Conservation (phyloP, 2,329 filamentous ascomycete genomes). For the Hypoxylon sp. region DNA sequence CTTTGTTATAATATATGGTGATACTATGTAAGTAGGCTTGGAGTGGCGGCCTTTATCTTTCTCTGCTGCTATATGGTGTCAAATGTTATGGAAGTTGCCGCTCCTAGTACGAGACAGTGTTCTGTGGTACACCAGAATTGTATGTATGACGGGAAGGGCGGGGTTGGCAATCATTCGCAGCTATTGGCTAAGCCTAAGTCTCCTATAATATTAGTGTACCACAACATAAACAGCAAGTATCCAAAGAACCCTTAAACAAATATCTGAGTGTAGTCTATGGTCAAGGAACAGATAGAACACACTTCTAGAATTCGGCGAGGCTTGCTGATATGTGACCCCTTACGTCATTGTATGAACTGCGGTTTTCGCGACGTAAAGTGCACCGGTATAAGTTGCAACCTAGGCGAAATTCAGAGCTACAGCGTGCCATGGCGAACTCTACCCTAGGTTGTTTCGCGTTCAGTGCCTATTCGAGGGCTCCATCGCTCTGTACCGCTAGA, state of each 20-base stretch:
- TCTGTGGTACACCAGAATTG: constrained; percentile 9
- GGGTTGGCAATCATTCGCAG: constrained; percentile 18
- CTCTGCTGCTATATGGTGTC: constrained; percentile 13
- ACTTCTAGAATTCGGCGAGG: neutral
- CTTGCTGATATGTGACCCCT: constrained; percentile 2
- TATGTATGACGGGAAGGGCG: constrained; percentile 15
- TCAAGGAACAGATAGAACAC: neutral
- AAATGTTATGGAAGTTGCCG: constrained; percentile 9
- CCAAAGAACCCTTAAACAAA: neutral
- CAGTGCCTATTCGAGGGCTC: neutral
- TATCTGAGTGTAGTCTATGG: neutral
- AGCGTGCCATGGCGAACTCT: constrained; percentile 2
- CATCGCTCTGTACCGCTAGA: neutral
- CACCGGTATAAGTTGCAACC: constrained; percentile 10
- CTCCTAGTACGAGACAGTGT: neutral
- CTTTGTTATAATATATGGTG: constrained; percentile 19
- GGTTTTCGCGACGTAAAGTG: constrained; percentile 1
- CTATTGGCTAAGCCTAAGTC: constrained; percentile 12
- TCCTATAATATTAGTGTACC: constrained; percentile 5
- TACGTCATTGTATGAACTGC: constrained; percentile 18
- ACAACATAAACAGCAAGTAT: constrained; percentile 6
- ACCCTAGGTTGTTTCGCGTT: constrained; percentile 10
- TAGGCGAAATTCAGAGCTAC: constrained; percentile 6
- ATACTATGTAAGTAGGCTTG: constrained; percentile 21
- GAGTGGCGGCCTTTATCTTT: constrained; percentile 21